Base-by-base conservation (phyloP, 257 asterid species). In the Gentiana macrophylla region DNA sequence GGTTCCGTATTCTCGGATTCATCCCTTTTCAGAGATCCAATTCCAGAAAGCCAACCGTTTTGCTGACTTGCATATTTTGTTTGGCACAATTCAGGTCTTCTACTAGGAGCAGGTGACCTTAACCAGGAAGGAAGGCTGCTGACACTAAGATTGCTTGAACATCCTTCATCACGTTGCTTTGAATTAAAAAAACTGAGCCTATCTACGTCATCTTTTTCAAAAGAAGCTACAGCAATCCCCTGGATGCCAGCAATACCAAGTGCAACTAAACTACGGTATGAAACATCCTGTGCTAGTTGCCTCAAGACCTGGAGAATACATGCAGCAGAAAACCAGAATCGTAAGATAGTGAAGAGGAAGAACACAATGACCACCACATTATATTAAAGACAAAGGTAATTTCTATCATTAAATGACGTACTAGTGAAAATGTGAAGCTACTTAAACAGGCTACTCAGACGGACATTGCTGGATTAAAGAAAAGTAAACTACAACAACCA, bases 191-290 rank as follows among this genome's bases (percentile, higher is more conserved):
- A 88, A 11, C 81, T 81, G 63, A 92, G 79, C 12, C 97, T 67
- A 44, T 82, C 89, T 4, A 94, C 84, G 58, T 88, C 97, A 65
- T 83, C 95, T 71, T 79, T 85, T 70, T 85, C 95, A 60, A 85
- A 92, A 34, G 97, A 77, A 67, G 97, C 87, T 32, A 92, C 89
- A 32, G 97, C 89, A 61, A 83, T 71, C 55, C 97, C 97, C 56
- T 92, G 97, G 56, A 86, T 70, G 67, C 97, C 70, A 56, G 95
- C 94, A 15, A 88, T 77, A 57, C 97, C 99, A 53, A 92, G 89
- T 41, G 94, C 94, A 60, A 82, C 97, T 32, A 88, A 82, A 70
- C 74, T 77, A 59, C 94, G 97, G 68, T 85, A 92, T 45, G 99
- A 85, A 53, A 79, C 68, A 71, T 88, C 95, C 3, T 90, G 94